Conservation (phyloP, 768 basidiomycete genomes). For the Lepiota venenata region DNA sequence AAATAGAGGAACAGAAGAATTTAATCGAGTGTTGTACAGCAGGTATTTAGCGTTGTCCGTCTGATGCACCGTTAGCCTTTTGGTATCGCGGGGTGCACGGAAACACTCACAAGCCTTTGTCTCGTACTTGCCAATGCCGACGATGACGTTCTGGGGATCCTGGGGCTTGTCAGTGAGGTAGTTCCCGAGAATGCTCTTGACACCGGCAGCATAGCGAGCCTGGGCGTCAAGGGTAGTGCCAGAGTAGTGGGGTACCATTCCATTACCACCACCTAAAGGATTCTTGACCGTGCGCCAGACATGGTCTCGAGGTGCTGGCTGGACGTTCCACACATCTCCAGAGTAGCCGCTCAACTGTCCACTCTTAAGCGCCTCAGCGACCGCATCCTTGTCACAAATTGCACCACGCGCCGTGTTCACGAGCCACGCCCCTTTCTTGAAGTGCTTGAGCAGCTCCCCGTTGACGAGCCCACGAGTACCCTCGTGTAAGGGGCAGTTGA, state of each 20-base stretch:
- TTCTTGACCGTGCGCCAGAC: conserved; percentile 83
- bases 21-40: neutral
- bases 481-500: conserved; percentile 88
- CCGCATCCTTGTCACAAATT: conserved; percentile 82
- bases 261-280: conserved; percentile 81
- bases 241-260: conserved; percentile 86
- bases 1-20: neutral
- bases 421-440: conserved; percentile 92
- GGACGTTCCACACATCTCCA: conserved; percentile 83
- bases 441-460: conserved; percentile 76
- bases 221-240: conserved; percentile 91
- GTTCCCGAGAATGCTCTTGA: conserved; percentile 67
- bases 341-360: conserved; percentile 69
- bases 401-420: conserved; percentile 94
- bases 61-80: conserved; percentile 23
- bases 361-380: conserved; percentile 69
- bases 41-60: conserved; percentile 45
- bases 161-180: conserved; percentile 64
- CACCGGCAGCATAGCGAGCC: conserved; percentile 76
- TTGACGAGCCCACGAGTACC: conserved; percentile 79
- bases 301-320: conserved; percentile 86
- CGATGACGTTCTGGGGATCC: conserved; percentile 78
- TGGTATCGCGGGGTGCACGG: neutral
- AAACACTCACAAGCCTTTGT: conserved; percentile 39
- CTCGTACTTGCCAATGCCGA: conserved; percentile 59